Base-by-base conservation (phyloP, 352 stramenopile genomes). In the Pythium dissimile region DNA sequence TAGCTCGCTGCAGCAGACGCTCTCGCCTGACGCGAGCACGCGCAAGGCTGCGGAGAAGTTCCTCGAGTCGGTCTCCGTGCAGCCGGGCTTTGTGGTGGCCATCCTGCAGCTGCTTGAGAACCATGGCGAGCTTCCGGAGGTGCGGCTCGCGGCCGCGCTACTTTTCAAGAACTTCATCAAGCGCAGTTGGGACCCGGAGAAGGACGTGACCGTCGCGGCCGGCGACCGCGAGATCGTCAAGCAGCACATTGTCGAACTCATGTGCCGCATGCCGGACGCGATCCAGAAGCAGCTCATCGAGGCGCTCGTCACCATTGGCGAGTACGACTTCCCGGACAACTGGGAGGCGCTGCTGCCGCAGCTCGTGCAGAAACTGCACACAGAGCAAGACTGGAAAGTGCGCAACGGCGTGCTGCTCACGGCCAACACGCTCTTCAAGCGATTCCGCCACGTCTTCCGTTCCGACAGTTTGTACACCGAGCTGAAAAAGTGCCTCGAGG, bases 131-230 rank as follows among this genome's bases (percentile, higher is more conserved):
- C 69, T 73, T 42, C 69, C 75, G 24, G 80, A 88, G 16, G 78
- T 91, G 52, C 82, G 84, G 12, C 75, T 94, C 12, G 74, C 82
- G 32, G 79, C 82, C 4, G 82, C 83, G 55, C 53, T 95, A 57
- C 69, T 87, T 10, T 99, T 99, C 77, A 99, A 99, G 71, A 99
- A 99, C 80, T 86, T 98, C 46, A 89, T 99, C 59, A 98, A 98
- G 78, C 90, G 97, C 49, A 94, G 94, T 63, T 99, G 97, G 97
- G 94, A 96, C 53, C 89, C 89, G 8, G 80, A 89, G 68, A 92
- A 83, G 67, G 60, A 88, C 44, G 73, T 72, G n/a, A 80, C 72
- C 55, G 67, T 98, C n/a, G 62, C 72, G 16, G 42, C 72, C 32
- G 64, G 69, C 6, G 97, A 99, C 72, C 97, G 97, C 41, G 71